These are phyloP conservation scores for Hypoxylon sp. DNA, from an alignment of 2,329 filamentous ascomycete species.

Conservation along the genomic window DNA sequence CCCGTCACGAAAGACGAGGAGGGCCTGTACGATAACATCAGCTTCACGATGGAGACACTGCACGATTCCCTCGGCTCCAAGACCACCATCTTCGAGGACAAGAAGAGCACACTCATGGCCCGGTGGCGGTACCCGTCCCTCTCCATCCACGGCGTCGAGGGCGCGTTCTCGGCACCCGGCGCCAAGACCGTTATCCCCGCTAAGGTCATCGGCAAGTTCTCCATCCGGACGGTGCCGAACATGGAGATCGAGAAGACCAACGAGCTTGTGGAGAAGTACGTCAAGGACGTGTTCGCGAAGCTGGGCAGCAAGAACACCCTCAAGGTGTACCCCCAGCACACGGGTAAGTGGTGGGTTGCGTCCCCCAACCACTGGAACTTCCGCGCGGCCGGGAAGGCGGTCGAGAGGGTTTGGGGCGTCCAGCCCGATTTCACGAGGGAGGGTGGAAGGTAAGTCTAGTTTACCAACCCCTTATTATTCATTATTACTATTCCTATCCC, in stretches of 20 bases:
- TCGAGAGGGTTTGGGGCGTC: constrained; percentile 93
- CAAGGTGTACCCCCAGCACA: constrained; percentile 86
- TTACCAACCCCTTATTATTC: not conserved
- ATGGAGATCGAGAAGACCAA: constrained; percentile 96
- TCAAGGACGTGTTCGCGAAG: constrained; percentile 88
- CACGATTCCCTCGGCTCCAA: constrained; percentile 91
- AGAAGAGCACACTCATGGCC: constrained; percentile 93
- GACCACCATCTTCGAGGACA: constrained; percentile 88
- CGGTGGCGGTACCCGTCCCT: constrained; percentile 96
- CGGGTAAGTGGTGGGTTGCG: constrained; percentile 98
- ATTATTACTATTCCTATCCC: not conserved
- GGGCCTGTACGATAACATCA: constrained; percentile 87
- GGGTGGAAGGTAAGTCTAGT: constrained; percentile 79
- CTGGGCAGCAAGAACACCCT: constrained; percentile 93
- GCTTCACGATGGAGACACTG: constrained; percentile 96
- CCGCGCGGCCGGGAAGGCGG: constrained; percentile 92
- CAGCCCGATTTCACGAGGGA: constrained; percentile 96
- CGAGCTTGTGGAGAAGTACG: constrained; percentile 84
- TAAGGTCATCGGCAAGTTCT: constrained; percentile 98
- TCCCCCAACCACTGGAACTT: constrained; percentile 99
- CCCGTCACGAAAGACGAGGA: constrained; percentile 90
- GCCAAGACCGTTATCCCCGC: constrained; percentile 99
- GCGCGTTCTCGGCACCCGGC: constrained; percentile 91
- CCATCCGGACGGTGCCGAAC: constrained; percentile 95
- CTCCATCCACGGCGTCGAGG: constrained; percentile 94